Evolutionary conservation across 176 grass and related monocot species (phyloP).

Genomic region (Oryza coarctata): DNA sequence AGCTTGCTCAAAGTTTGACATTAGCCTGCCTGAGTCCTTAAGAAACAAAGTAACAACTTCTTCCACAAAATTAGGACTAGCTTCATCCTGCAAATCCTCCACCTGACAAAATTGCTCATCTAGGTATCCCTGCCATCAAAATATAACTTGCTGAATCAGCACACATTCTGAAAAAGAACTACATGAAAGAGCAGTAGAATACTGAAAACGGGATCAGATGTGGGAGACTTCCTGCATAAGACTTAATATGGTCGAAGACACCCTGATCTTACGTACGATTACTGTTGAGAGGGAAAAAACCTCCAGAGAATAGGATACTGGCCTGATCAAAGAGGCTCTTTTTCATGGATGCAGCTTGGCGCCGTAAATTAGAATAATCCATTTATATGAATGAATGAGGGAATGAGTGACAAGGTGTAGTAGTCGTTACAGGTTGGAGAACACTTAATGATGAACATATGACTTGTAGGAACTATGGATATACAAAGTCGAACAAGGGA

Average conservation of each 20-base stretch:
- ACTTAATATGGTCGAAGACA: not conserved
- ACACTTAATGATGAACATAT: conserved; percentile 36
- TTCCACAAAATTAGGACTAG: conserved; percentile 91
- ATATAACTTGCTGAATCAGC: conserved; percentile 34
- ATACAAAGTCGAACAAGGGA: conserved; percentile 25
- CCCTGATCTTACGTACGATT: conserved; percentile 22
- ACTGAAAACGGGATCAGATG: conserved; percentile 21
- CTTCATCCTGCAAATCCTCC: conserved; percentile 95
- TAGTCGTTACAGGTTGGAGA: conserved; percentile 27
- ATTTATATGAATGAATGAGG: conserved; percentile 49
- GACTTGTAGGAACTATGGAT: conserved; percentile 19
- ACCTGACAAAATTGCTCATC: conserved; percentile 96
- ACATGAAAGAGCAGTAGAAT: conserved; percentile 13
- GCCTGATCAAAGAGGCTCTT: conserved; percentile 96
- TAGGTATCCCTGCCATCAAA: conserved; percentile 70
- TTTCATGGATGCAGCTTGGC: conserved; percentile 81
- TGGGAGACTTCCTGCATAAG: not conserved
- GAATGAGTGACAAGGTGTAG: conserved; percentile 31
- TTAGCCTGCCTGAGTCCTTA: conserved; percentile 75
- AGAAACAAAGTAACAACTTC: conserved; percentile 91
- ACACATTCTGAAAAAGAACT: conserved; percentile 19
- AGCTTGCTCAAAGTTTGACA: conserved; percentile 85
- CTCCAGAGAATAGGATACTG: conserved; percentile 33
- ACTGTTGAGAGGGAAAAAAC: conserved; percentile 1
- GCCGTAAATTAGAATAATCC: conserved; percentile 71